These are phyloP conservation scores for Gorgonomyces haynaldii DNA, from an alignment of 192 early-diverging fungal genomes.

Conservation along the genomic window DNA sequence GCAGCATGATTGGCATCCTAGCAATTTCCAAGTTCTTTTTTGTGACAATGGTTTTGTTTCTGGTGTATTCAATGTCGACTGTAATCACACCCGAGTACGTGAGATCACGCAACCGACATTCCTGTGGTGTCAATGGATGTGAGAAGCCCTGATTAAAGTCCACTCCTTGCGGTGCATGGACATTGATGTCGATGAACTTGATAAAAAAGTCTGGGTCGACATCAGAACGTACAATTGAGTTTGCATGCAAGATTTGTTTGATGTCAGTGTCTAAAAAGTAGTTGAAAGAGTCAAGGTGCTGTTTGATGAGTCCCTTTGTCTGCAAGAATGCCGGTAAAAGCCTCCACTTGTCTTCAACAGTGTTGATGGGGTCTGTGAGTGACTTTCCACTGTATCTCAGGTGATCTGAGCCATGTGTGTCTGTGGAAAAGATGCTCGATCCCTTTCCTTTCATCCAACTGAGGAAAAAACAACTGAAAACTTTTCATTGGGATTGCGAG, in stretches of 20 bases:
- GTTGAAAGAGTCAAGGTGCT: conserved; percentile 99
- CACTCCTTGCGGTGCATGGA: conserved; percentile 66
- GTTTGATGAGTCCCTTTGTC: conserved; percentile 94
- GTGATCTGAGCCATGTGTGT: conserved; percentile 38
- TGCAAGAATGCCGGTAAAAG: conserved; percentile 93
- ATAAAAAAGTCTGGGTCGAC: conserved; percentile 78
- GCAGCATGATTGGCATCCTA: conserved; percentile 93
- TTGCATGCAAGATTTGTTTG: conserved; percentile 87
- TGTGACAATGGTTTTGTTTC: conserved; percentile 67
- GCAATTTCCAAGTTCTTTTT: conserved; percentile 77
- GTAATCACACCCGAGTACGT: conserved; percentile 87
- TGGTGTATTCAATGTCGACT: conserved; percentile 88
- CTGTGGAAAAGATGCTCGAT: conserved; percentile 38
- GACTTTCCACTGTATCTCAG: conserved; percentile 39
- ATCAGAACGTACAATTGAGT: conserved; percentile 79
- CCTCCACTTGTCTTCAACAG: conserved; percentile 90
- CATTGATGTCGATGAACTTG: conserved; percentile 79
- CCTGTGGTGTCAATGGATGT: conserved; percentile 78
- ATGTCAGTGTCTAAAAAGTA: conserved; percentile 94
- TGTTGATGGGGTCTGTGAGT: conserved; percentile 45
- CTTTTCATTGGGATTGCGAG: too few species aligned
- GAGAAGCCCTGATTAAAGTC: conserved; percentile 59
- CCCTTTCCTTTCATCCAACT: conserved; percentile 36
- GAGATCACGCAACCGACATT: conserved; percentile 90
- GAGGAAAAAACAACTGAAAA: too few species aligned